Base-by-base conservation (phyloP, 2,329 filamentous ascomycete species). In the Colletotrichum sublineola region DNA sequence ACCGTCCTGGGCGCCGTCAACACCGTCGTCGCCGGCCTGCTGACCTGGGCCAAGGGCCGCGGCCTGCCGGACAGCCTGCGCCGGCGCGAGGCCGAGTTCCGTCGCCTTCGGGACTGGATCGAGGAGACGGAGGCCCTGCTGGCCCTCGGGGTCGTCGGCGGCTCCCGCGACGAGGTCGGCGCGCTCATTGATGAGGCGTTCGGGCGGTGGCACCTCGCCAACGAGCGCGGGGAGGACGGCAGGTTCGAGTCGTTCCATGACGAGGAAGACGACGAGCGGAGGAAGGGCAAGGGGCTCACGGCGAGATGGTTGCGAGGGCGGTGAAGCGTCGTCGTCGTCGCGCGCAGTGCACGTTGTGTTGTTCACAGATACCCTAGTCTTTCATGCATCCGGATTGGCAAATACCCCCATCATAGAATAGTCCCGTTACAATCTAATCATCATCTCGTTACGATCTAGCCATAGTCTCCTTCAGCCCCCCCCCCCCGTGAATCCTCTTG, bases 1-100 rank as follows among this genome's bases (percentile, higher is more conserved):
- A 89, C 88, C 12, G 79, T 88, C 0, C 81, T 92, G 1, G 90
- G 91, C 3, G 89, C 89, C 1, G 78, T 89, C 14, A 93, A 92
- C 76, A 91, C 89, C 3, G 80, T 90, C 4, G 84, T 92, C 7
- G 91, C 91, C 1, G 90, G 91, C 20, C 80, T 91, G 1, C 79
- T 92, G 29, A 89, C 90, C 0, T 84, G 88, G 9, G 77, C 88
- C 58, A 87, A 87, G 76, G 85, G 86, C 5, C 85, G 86, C 53
- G 87, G 86, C 0, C 75, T 88, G 63, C 86, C 86, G 0, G 83
- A 86, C 74, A 77, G 84, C 20, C 73, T 88, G 24, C 80, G 83
- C 52, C 83, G 85, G 63, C 84, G 88, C 68, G 82, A 83, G 48
- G 80, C 84, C 20, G 84, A 84, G 55, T 86, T 85, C 75, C 78